These are phyloP conservation scores for Collybiopsis luxurians DNA, from an alignment of 768 basidiomycete genomes.

Conservation along the genomic window DNA sequence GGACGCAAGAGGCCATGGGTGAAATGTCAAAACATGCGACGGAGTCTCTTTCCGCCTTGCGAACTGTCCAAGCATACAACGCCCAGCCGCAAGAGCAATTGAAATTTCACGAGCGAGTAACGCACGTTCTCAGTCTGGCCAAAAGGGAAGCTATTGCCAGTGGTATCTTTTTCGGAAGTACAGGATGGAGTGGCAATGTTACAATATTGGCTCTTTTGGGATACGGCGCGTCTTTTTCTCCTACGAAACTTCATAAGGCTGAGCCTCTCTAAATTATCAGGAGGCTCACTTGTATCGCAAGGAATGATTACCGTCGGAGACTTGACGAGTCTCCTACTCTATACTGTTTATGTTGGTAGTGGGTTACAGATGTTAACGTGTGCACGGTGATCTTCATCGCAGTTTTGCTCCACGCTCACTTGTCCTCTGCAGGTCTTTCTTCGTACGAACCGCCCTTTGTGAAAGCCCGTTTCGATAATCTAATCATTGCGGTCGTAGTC, in stretches of 20 bases:
- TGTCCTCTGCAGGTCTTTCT: slow-evolving; percentile 40
- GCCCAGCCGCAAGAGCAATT: slow-evolving; percentile 72
- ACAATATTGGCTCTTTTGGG: slow-evolving; percentile 86
- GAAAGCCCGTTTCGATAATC: not conserved
- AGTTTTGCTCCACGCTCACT: slow-evolving; percentile 5
- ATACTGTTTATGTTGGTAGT: slow-evolving; percentile 86
- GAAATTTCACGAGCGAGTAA: slow-evolving; percentile 70
- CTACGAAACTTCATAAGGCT: too few species aligned
- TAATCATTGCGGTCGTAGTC: slow-evolving; percentile 48
- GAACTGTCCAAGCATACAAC: slow-evolving; percentile 92
- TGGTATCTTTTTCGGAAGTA: slow-evolving; percentile 91
- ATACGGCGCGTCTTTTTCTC: slow-evolving; percentile 59
- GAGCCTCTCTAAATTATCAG: slow-evolving; percentile 42
- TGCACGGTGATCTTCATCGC: slow-evolving; percentile 20
- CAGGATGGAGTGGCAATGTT: slow-evolving; percentile 91
- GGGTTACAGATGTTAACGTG: slow-evolving; percentile 80
- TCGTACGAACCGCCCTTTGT: slow-evolving; percentile 31
- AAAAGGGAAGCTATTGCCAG: slow-evolving; percentile 87
- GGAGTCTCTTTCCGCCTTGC: slow-evolving; percentile 83
- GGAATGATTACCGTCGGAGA: slow-evolving; percentile 92
- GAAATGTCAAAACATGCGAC: slow-evolving; percentile 96
- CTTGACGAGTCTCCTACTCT: slow-evolving; percentile 83
- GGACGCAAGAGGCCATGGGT: slow-evolving; percentile 92
- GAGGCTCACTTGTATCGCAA: slow-evolving; percentile 85
- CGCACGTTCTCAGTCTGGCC: slow-evolving; percentile 68